phyloP scores from a whole-genome alignment of 2,329 filamentous ascomycete species.

The Lecanicillium sp. region DNA sequence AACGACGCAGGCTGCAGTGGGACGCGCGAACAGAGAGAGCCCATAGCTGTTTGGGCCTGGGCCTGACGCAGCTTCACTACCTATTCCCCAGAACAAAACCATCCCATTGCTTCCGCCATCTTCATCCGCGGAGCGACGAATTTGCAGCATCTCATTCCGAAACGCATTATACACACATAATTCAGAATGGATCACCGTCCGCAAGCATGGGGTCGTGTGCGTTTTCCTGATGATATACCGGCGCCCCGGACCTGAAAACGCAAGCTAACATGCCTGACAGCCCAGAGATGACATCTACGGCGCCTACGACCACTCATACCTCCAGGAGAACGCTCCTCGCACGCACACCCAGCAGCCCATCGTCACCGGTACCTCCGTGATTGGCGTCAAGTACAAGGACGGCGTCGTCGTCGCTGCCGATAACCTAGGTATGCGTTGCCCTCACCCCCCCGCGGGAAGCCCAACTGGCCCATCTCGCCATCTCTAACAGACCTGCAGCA shows the following conservation, averaged over 20 bases:
- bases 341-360: constrained; percentile 88
- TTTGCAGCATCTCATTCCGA: not conserved
- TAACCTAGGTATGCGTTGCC: constrained; percentile 67
- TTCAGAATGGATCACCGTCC: constrained; percentile 63
- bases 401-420: constrained; percentile 96
- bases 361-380: constrained; percentile 92
- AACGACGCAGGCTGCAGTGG: constrained; percentile 29
- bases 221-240: constrained; percentile 27
- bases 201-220: constrained; percentile 66
- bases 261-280: constrained; percentile 40
- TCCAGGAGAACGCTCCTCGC: constrained; percentile 64
- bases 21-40: constrained; percentile 26
- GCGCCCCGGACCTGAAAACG: constrained; percentile 13
- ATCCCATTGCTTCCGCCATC: constrained; percentile 2
- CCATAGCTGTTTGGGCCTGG: constrained; percentile 1
- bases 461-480: not conserved
- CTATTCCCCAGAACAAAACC: too few relatives aligned
- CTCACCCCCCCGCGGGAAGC: not conserved
- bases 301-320: constrained; percentile 81
- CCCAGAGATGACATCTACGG: constrained; percentile 97
- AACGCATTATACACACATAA: constrained; percentile 8
- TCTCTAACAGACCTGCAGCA: constrained; percentile 44
- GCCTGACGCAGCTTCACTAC: constrained; percentile 16
- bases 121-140: not conserved
- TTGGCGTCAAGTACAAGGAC: constrained; percentile 92